phyloP scores from a whole-genome alignment of 768 basidiomycete genomes.

The Grammothele lineata region DNA sequence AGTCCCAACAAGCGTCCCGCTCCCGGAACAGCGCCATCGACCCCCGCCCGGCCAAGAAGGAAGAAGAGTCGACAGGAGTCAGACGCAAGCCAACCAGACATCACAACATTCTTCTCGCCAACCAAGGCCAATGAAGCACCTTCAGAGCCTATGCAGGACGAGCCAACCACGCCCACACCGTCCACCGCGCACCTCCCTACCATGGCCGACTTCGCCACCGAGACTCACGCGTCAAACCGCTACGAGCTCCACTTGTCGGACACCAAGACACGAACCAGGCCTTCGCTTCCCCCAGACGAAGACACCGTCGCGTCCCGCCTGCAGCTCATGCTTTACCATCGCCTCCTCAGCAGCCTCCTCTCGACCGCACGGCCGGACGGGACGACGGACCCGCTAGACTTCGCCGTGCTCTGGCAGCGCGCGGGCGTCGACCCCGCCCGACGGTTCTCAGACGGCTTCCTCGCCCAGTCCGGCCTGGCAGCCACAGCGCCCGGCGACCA shows the following conservation, averaged over 20 bases:
- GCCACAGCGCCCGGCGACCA: neutral
- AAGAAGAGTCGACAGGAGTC: slow-evolving; percentile 26
- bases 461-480: slow-evolving; percentile 27
- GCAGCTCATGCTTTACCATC: slow-evolving; percentile 77
- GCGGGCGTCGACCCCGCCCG: slow-evolving; percentile 39
- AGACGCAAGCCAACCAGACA: slow-evolving; percentile 18
- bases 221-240: neutral
- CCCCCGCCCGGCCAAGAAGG: slow-evolving; percentile 21
- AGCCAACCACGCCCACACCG: neutral
- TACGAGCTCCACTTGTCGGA: slow-evolving; percentile 50
- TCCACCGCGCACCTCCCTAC: neutral
- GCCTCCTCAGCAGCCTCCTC: slow-evolving; percentile 53
- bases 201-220: neutral
- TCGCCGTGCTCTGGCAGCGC: slow-evolving; percentile 46
- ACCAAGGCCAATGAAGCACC: neutral
- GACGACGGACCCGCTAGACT: slow-evolving; percentile 37
- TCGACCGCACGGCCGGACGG: slow-evolving; percentile 21
- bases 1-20: slow-evolving; percentile 13
- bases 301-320: slow-evolving; percentile 58
- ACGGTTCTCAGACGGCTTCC: slow-evolving; percentile 48
- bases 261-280: slow-evolving; percentile 60
- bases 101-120: slow-evolving; percentile 19
- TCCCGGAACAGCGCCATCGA: slow-evolving; percentile 9
- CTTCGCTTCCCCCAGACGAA: slow-evolving; percentile 48
- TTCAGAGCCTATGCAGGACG: neutral